Evolutionary conservation across 495 filamentous ascomycete genomes (phyloP).

Genomic region (Melanomma pulvis-pyrius): DNA sequence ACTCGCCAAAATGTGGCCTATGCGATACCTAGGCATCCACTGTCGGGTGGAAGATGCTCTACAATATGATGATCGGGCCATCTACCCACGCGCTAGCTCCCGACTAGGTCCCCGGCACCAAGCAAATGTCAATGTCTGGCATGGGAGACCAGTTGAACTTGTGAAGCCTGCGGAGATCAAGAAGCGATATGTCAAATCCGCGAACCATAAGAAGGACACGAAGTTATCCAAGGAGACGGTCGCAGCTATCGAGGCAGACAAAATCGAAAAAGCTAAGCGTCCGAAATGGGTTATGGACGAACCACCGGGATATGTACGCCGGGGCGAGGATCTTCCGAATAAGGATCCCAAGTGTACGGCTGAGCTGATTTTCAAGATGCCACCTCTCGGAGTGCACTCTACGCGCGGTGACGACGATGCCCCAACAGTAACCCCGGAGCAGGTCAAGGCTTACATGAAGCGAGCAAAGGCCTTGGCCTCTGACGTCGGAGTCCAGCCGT

Average conservation of each 20-base stretch:
- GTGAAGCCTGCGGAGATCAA: constrained; percentile 87
- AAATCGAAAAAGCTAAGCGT: constrained; percentile 71
- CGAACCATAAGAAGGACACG: constrained; percentile 66
- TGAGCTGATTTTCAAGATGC: constrained; percentile 64
- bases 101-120: constrained; percentile 91
- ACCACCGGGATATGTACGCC: constrained; percentile 77
- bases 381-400: constrained; percentile 48
- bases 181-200: constrained; percentile 67
- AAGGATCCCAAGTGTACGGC: constrained; percentile 60
- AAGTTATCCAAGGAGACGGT: constrained; percentile 78
- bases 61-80: constrained; percentile 91
- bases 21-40: constrained; percentile 93
- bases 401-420: constrained; percentile 58
- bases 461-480: constrained; percentile 64
- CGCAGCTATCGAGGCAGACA: constrained; percentile 79
- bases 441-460: constrained; percentile 74
- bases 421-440: constrained; percentile 50
- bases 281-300: constrained; percentile 94
- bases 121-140: constrained; percentile 82
- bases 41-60: constrained; percentile 94
- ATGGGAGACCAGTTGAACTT: constrained; percentile 79
- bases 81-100: constrained; percentile 93
- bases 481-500: constrained; percentile 59
- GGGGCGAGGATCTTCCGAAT: constrained; percentile 74
- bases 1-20: constrained; percentile 92